Evolutionary conservation across 495 filamentous ascomycete species (phyloP).

Genomic region (Penicillium egyptiacum): DNA sequence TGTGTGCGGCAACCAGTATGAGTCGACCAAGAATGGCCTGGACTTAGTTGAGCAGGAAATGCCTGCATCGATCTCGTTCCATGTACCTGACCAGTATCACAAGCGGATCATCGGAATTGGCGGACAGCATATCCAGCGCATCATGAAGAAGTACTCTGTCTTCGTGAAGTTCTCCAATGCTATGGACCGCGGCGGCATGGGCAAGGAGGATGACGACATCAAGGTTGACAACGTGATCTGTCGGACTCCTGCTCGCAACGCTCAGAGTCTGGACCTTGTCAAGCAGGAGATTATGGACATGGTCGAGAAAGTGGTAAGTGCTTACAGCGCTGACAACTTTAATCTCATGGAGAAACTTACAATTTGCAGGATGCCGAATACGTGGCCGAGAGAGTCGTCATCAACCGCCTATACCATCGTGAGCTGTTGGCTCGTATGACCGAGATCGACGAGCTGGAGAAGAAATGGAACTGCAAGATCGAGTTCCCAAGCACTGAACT

Average conservation of each 20-base stretch:
- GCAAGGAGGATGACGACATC: slow-evolving; percentile 94
- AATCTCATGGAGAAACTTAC: slow-evolving; percentile 5
- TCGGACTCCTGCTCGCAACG: slow-evolving; percentile 94
- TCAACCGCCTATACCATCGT: slow-evolving; percentile 93
- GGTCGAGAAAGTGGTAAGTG: slow-evolving; percentile 87
- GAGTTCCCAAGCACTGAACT: slow-evolving; percentile 95
- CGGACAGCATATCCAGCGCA: slow-evolving; percentile 96
- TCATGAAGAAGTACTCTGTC: slow-evolving; percentile 99
- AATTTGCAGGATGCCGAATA: slow-evolving; percentile 80
- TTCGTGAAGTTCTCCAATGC: slow-evolving; percentile 99
- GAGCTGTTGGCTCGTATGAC: slow-evolving; percentile 82
- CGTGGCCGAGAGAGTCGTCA: slow-evolving; percentile 84
- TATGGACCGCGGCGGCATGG: slow-evolving; percentile 94
- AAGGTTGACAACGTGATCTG: slow-evolving; percentile 99
- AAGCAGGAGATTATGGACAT: slow-evolving; percentile 99
- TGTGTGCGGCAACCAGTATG: slow-evolving; percentile 85
- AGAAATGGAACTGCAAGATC: slow-evolving; percentile 98
- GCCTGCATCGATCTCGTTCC: slow-evolving; percentile 98
- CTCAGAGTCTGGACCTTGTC: slow-evolving; percentile 91
- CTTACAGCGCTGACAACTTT: neutral
- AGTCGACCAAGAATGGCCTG: slow-evolving; percentile 87
- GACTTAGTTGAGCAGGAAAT: slow-evolving; percentile 97
- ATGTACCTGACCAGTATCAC: slow-evolving; percentile 99
- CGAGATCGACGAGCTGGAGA: slow-evolving; percentile 91
- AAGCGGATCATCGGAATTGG: slow-evolving; percentile 99